Base-by-base conservation (phyloP, 441 rosid genomes). In the Adansonia rubrostipa region DNA sequence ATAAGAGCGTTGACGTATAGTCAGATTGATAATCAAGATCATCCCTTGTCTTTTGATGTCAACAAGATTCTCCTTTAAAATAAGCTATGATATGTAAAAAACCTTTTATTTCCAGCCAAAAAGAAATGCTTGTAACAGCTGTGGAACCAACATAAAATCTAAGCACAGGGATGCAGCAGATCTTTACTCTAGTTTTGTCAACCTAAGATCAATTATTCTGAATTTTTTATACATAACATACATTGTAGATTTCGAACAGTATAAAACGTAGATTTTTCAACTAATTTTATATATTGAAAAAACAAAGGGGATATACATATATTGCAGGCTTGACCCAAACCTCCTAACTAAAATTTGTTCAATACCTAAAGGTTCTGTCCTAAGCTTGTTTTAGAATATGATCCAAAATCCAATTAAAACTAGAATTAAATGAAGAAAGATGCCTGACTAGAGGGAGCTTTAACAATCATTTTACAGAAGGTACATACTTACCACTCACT, bases 401-500 rank as follows among this genome's bases (percentile, higher is more conserved):
- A 14, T 45, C 24, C 22, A 8, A 47, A 66, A 60, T 10, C 14
- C 22, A 17, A 17, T 19, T 61, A 53, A 74, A 19, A 44, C 40
- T 6, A 62, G 5, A 6, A 63, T 9, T 42, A 44, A 15, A 7
- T 20, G 20, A 71, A 80, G 68, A 75, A 63, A 20, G 56, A 71
- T 71, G 61, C 61, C 47, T 9, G 53, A 50, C 22, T 19, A 72
- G 14, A 40, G 47, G 70, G 45, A 70, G 58, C 72, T 44, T 64
- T 40, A 48, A 56, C 64, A 53, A 62, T 64, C 53, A 24, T 24
- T 71, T 24, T 70, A 40, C 50, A 57, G 1, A 75, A 40, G 45
- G 53, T 14, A 79, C 56, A 13, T 76, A 77, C 76, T 53, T 66
- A 66, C 75, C 63, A 70, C 60, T 15, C 51, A 73, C 33, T 69